phyloP scores from a whole-genome alignment of 2,329 filamentous ascomycete species.

The Trichoderma sp. region DNA sequence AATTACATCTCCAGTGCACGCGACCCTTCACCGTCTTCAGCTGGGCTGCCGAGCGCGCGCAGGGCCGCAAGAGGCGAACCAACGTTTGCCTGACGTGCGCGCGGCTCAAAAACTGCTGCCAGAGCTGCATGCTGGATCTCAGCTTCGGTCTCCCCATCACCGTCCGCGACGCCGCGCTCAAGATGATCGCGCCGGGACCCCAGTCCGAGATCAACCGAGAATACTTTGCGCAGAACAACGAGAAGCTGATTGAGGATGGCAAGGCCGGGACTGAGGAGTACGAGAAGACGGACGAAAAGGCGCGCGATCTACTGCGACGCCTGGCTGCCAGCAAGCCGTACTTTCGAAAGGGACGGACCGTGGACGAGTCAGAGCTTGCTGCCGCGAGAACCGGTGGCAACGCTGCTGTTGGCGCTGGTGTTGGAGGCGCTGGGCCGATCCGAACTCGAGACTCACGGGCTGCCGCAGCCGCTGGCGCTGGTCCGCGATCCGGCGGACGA shows the following conservation, averaged over 20 bases:
- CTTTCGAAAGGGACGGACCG: constrained; percentile 80
- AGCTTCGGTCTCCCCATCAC: constrained; percentile 94
- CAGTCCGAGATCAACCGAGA: constrained; percentile 92
- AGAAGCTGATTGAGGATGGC: constrained; percentile 92
- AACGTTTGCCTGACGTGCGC: constrained; percentile 97
- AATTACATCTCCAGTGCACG: constrained; percentile 62
- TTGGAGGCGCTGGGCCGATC: constrained; percentile 73
- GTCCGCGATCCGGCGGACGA: constrained; percentile 51
- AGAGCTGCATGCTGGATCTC: constrained; percentile 97
- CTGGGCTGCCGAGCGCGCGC: constrained; percentile 90
- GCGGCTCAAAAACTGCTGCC: constrained; percentile 96
- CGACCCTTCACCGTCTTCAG: constrained; percentile 94
- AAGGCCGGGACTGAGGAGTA: constrained; percentile 85
- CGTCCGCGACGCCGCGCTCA: constrained; percentile 91
- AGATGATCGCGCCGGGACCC: constrained; percentile 95
- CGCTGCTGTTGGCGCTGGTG: constrained; percentile 57
- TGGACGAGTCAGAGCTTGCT: constrained; percentile 60
- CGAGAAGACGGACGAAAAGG: constrained; percentile 96
- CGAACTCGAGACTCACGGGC: constrained; percentile 70
- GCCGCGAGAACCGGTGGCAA: constrained; percentile 50
- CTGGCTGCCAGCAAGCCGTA: constrained; percentile 94
- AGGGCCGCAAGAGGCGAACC: constrained; percentile 85
- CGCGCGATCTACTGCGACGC: constrained; percentile 80
- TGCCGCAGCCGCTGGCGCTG: constrained; percentile 52
- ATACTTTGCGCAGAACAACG: constrained; percentile 97